These are phyloP conservation scores for Penicillium sp. DNA, from an alignment of 2,329 filamentous ascomycete species.

Conservation along the genomic window DNA sequence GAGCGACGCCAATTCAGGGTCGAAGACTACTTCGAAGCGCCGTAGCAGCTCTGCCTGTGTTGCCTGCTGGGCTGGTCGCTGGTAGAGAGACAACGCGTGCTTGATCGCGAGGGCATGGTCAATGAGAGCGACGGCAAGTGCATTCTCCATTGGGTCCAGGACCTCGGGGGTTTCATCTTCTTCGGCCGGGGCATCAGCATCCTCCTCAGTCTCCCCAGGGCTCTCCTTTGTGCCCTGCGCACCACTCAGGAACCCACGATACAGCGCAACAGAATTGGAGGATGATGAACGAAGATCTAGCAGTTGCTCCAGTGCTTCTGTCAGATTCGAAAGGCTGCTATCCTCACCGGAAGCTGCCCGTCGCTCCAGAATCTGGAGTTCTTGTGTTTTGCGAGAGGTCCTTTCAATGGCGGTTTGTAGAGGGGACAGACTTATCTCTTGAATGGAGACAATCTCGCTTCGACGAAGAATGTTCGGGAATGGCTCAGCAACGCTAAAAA, in stretches of 20 bases:
- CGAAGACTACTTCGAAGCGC: slow-evolving; percentile 48
- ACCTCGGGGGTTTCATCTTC: slow-evolving; percentile 51
- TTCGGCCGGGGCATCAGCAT: slow-evolving; percentile 44
- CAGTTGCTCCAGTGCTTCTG: slow-evolving; percentile 73
- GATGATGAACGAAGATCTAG: slow-evolving; percentile 71
- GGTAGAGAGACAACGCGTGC: slow-evolving; percentile 70
- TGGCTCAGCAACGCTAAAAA: slow-evolving; percentile 77
- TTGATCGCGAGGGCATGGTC: slow-evolving; percentile 89
- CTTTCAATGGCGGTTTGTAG: slow-evolving; percentile 88
- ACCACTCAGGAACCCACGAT: slow-evolving; percentile 69
- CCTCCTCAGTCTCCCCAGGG: slow-evolving; percentile 44
- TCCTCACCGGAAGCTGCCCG: slow-evolving; percentile 70
- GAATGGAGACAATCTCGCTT: slow-evolving; percentile 73
- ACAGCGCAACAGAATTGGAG: slow-evolving; percentile 73
- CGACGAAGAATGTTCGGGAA: slow-evolving; percentile 90
- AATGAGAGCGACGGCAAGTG: slow-evolving; percentile 78
- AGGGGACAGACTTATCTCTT: slow-evolving; percentile 66
- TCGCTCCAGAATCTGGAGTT: slow-evolving; percentile 74
- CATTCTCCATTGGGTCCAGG: slow-evolving; percentile 63
- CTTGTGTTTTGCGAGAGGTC: slow-evolving; percentile 84
- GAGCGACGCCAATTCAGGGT: slow-evolving; percentile 63
- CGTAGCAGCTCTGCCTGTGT: slow-evolving; percentile 40
- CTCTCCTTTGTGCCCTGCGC: slow-evolving; percentile 38
- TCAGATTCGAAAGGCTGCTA: slow-evolving; percentile 63
- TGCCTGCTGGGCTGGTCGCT: slow-evolving; percentile 55